Percentiles rank a stretch among this genome's conserved stretches.
phyloP scores from a whole-genome alignment of 345 rosid species.

The Eucalyptus regnans region DNA sequence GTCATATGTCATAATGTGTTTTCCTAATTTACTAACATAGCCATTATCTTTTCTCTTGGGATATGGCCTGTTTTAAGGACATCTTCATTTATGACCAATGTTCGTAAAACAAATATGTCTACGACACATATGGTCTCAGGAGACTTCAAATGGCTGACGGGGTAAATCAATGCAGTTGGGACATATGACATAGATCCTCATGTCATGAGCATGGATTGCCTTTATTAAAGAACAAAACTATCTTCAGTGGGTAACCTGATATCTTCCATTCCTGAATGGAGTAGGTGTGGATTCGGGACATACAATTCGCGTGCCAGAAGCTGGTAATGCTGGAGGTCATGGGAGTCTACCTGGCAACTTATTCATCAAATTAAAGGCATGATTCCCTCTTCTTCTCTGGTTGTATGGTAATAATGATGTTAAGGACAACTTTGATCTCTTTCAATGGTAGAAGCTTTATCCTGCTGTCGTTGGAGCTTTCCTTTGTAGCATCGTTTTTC shows the following conservation, averaged over 20 bases:
- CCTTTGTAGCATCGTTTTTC: neutral
- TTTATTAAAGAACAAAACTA: no score
- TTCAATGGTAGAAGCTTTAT: neutral
- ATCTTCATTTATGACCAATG: neutral
- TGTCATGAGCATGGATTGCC: neutral
- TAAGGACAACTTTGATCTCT: neutral
- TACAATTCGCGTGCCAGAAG: conserved; percentile 49
- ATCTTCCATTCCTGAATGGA: neutral
- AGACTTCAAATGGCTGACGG: neutral
- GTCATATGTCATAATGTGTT: neutral
- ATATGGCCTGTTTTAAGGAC: neutral
- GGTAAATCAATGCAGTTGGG: neutral
- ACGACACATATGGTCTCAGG: neutral
- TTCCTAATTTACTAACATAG: no score
- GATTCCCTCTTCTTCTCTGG: neutral
- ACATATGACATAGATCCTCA: neutral
- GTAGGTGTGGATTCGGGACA: conserved; percentile 80
- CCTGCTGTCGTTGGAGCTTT: neutral
- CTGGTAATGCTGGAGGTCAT: conserved; percentile 52
- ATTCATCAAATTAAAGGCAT: conserved; percentile 68
- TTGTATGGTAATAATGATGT: neutral
- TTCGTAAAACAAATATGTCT: neutral
- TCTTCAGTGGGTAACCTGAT: neutral
- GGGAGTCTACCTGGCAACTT: conserved; percentile 58
- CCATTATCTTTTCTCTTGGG: neutral